Base-by-base conservation (phyloP, 1,284 basidiomycete species). In the Marasmius sp. region DNA sequence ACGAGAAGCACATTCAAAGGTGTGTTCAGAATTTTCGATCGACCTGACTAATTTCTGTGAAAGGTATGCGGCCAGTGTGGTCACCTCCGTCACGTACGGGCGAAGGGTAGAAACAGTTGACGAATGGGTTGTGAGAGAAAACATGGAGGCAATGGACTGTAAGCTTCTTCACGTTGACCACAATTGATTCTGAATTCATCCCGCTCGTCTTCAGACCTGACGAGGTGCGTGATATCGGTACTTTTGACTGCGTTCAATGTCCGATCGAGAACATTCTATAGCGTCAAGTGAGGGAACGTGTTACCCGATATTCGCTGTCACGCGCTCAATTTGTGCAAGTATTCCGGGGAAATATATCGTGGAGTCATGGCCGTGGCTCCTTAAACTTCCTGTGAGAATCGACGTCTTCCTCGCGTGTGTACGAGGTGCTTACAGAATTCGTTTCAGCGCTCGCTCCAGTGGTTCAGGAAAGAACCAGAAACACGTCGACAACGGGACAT, bases 301-400 rank as follows among this genome's bases (percentile, higher is more conserved):
- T 52, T 14, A 61, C 50, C 43, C 10, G n/a, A 36, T 16, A 14
- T 8, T 45, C 10, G 16, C 14, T 8, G 43, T 34, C 33, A 47
- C 58, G 43, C 5, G 2, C 20, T 45, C 8, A 33, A 39, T 27
- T 39, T 41, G 36, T 10, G 27, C 50, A 58, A 84, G 81, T 63
- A 83, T 84, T 59, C 82, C 82, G 1, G 82, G 82, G 43, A 83
- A 83, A 68, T 83, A 82, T 61, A 66, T 82, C 6, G 82, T 84
- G 12, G 82, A 85, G 68, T 77, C 79, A 5, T 77, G 79, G 72
- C 81, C 82, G 0, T 81, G 80, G 74, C 73, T 84, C 0, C 70
- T 83, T 12, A 79, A 79, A 61, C 72, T 84, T 7, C 83, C 82
- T 7, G 74, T 75, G 67, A 65, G 47, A 47, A 47, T 20, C 14